Evolutionary conservation across 495 filamentous ascomycete genomes (phyloP).

Genomic region (Hyaloscypha finlandica): DNA sequence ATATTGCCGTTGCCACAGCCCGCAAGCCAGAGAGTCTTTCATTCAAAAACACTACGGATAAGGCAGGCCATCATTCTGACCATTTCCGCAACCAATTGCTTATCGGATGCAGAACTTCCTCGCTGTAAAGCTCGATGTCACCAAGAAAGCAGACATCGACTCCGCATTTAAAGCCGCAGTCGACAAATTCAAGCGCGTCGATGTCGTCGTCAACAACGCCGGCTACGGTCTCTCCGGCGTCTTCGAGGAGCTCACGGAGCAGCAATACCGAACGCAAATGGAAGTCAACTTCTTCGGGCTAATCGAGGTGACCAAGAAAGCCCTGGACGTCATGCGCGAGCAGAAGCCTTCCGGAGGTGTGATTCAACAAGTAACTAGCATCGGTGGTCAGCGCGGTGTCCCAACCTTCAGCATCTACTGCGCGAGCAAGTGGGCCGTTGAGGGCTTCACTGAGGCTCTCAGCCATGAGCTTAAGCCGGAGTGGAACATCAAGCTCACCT

Average conservation of each 20-base stretch:
- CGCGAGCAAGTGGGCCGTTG: conserved; percentile 56
- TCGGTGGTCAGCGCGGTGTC: conserved; percentile 51
- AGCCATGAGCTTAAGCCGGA: conserved; percentile 49
- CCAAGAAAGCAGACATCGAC: conserved; percentile 45
- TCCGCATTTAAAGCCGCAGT: conserved; percentile 38
- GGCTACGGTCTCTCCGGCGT: conserved; percentile 50
- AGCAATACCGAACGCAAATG: conserved; percentile 42
- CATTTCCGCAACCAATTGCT: background rate
- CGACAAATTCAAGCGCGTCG: conserved; percentile 47
- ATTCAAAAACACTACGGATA: conserved; percentile 30
- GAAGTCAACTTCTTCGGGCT: conserved; percentile 59
- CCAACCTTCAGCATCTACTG: conserved; percentile 54
- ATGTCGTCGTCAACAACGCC: conserved; percentile 60
- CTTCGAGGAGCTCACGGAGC: conserved; percentile 46
- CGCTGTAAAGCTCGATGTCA: conserved; percentile 50
- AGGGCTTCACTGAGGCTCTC: conserved; percentile 58
- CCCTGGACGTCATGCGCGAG: conserved; percentile 50
- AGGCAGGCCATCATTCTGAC: conserved; percentile 3
- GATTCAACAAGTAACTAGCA: conserved; percentile 54
- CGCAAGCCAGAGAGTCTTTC: conserved; percentile 35
- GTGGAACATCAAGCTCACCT: conserved; percentile 48
- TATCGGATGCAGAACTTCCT: conserved; percentile 42
- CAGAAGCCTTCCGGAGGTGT: conserved; percentile 46
- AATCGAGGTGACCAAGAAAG: conserved; percentile 45
- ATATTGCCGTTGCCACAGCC: conserved; percentile 43